Percentiles rank a stretch among this genome's conserved stretches.
Conservation (phyloP, 441 rosid genomes). For the Erysimum cheiri region DNA sequence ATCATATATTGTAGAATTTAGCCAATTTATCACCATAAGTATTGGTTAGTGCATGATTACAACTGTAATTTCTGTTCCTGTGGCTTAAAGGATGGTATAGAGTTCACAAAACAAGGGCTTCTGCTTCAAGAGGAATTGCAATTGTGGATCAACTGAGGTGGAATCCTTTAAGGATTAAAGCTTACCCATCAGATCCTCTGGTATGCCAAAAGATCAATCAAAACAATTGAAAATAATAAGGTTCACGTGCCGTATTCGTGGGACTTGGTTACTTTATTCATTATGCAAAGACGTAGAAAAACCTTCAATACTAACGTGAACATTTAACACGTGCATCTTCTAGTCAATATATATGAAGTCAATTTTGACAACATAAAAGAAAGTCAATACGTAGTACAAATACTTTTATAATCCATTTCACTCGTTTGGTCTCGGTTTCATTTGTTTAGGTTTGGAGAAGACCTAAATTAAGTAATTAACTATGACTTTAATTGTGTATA, state of each 20-base stretch:
- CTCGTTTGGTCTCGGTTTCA: constrained; percentile 12
- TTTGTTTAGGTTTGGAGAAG: neutral
- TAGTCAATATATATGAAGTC: constrained; percentile 15
- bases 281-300: constrained; percentile 34
- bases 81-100: too few species aligned
- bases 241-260: constrained; percentile 16
- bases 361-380: constrained; percentile 37
- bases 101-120: too few species aligned
- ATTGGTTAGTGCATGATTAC: too few species aligned
- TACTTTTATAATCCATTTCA: neutral
- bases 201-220: constrained; percentile 8
- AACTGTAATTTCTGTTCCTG: too few species aligned
- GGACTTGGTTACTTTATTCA: constrained; percentile 18
- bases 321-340: constrained; percentile 32
- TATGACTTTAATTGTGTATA: neutral
- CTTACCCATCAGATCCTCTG: neutral
- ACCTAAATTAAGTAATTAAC: neutral
- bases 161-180: neutral
- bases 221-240: constrained; percentile 8
- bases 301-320: constrained; percentile 14
- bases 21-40: too few species aligned
- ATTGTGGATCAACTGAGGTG: too few species aligned
- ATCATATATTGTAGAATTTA: too few species aligned
- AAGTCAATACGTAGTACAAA: constrained; percentile 10
- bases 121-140: too few species aligned